Base-by-base conservation (phyloP, 2,329 filamentous ascomycete species). In the Paecilomyces fulvus region DNA sequence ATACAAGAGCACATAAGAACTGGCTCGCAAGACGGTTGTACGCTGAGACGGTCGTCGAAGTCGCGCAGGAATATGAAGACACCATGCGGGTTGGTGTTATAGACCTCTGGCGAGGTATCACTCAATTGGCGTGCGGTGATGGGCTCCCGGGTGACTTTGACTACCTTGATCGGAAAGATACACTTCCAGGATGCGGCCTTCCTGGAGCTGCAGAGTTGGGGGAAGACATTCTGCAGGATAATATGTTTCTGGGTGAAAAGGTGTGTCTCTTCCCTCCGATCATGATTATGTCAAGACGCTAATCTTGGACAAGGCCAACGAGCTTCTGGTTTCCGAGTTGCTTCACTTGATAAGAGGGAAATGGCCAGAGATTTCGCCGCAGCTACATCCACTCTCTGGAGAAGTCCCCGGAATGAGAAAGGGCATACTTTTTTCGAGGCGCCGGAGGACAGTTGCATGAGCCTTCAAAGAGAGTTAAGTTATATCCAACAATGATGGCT, bases 11-110 rank as follows among this genome's bases (percentile, higher is more conserved):
- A 3, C 71, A 70, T 50, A 64, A 54, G 54, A 73, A 69, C 4
- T 75, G 71, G 57, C 58, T 70, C 61, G 72, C 63, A 30, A 75
- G 74, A 64, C 71, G 69, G 55, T 53, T 60, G 46, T 75, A 73
- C 63, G 73, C 68, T 12, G 67, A 73, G 51, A 67, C 64, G 25
- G 61, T 74, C 7, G 65, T 75, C 60, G 61, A 69, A 52, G 71
- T 75, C 57, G 70, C 67, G 12, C 51, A 52, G 2, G 66, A 67
- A 51, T 73, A 71, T 56, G 64, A 68, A 28, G 63, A 65, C 28
- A 59, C 70, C 8, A 65, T 63, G 6, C 57, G 64, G 9, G 70
- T 75, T 0, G 64, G 64, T 11, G 68, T 70, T 1, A 43, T 73
- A 17, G 63, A 74, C 56, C 65, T 66, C 55, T 75, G 71, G 72